Evolutionary conservation across 2,329 filamentous ascomycete genomes (phyloP).

Genomic region (Epichloe bromicola): DNA sequence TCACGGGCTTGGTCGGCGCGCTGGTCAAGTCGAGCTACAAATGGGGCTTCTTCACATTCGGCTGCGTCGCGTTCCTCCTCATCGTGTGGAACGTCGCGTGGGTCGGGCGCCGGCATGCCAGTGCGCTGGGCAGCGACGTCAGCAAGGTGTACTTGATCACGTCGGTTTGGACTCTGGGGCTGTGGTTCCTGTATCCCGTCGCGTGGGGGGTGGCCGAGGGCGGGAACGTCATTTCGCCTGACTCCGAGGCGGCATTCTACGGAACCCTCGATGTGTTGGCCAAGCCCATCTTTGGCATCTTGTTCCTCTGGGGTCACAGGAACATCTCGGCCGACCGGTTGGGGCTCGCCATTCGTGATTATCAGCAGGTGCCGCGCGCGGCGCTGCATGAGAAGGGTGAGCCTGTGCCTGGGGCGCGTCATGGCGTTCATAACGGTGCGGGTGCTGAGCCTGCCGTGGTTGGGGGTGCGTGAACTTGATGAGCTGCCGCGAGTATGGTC

Average conservation of each 20-base stretch:
- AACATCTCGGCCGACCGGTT: slow-evolving; percentile 45
- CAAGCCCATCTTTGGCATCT: slow-evolving; percentile 48
- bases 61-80: slow-evolving; percentile 28
- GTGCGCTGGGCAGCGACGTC: slow-evolving; percentile 38
- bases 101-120: slow-evolving; percentile 35
- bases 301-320: slow-evolving; percentile 50
- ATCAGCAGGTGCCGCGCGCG: slow-evolving; percentile 17
- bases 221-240: slow-evolving; percentile 40
- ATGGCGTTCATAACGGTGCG: background rate
- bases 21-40: slow-evolving; percentile 29
- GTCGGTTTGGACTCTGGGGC: slow-evolving; percentile 11
- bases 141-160: slow-evolving; percentile 32
- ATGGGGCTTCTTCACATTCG: slow-evolving; percentile 43
- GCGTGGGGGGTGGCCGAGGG: slow-evolving; percentile 40
- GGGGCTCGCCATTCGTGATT: slow-evolving; percentile 31
- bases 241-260: slow-evolving; percentile 57
- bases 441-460: background rate
- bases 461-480: background rate
- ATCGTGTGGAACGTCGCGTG: slow-evolving; percentile 18
- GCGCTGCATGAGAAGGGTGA: background rate
- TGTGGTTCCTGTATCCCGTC: slow-evolving; percentile 44
- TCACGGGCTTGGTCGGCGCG: background rate
- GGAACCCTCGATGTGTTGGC: slow-evolving; percentile 52
- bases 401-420: background rate
- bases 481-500: too few relatives aligned